Conservation (phyloP, 2,329 filamentous ascomycete genomes). For the Fusarium sp. region DNA sequence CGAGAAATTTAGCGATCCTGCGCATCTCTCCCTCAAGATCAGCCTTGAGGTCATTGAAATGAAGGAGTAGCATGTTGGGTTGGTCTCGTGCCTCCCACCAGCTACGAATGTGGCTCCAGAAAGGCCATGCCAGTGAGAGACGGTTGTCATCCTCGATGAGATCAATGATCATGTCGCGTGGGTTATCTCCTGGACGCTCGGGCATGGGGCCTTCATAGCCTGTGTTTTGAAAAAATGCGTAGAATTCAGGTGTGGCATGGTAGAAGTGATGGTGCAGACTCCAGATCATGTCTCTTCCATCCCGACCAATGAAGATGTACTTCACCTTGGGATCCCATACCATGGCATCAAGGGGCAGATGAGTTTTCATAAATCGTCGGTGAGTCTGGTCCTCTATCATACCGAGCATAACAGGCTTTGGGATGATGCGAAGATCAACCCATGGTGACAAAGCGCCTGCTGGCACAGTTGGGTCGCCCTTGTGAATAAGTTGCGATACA, state of each 20-base stretch:
- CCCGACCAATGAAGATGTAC: slow-evolving; percentile 25
- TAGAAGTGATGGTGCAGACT: slow-evolving; percentile 17
- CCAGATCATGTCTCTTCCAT: slow-evolving; percentile 26
- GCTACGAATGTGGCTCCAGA: slow-evolving; percentile 25
- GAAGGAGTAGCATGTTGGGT: slow-evolving; percentile 1
- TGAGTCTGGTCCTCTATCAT: slow-evolving; percentile 13
- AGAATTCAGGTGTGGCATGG: slow-evolving; percentile 11
- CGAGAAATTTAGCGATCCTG: slow-evolving; percentile 1
- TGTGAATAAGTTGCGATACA: slow-evolving; percentile 10
- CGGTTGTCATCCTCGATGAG: slow-evolving; percentile 15
- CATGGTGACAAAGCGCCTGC: slow-evolving; percentile 9
- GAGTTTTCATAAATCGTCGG: slow-evolving; percentile 23
- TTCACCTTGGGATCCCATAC: slow-evolving; percentile 13
- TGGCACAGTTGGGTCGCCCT: slow-evolving; percentile 6
- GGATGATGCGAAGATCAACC: slow-evolving; percentile 18
- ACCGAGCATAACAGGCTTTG: background rate
- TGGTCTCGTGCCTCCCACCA: slow-evolving; percentile 17
- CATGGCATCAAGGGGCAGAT: slow-evolving; percentile 8
- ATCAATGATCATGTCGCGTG: slow-evolving; percentile 1
- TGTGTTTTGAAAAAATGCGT: slow-evolving; percentile 10
- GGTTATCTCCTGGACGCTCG: background rate
- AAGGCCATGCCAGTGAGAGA: slow-evolving; percentile 2
- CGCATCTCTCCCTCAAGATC: slow-evolving; percentile 4
- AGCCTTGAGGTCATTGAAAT: slow-evolving; percentile 24
- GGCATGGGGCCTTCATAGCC: background rate